A percentile compares a stretch with the other conserved stretches of the same genome.
Conservation (phyloP, 768 basidiomycete species). For the Tulasnella sp. region DNA sequence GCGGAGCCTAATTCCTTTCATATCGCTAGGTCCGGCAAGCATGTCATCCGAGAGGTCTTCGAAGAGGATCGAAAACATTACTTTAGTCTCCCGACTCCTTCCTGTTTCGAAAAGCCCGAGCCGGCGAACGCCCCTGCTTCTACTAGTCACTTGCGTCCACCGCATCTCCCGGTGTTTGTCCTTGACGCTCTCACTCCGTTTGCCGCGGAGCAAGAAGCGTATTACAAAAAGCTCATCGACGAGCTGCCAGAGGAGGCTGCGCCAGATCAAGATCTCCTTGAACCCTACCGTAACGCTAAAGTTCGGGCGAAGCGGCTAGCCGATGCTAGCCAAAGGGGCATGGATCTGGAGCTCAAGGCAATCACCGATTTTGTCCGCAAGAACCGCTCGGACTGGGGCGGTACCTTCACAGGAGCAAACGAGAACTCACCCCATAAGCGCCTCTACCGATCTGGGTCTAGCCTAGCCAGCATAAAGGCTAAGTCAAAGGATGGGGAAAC, state of each 20-base stretch:
- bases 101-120: slow-evolving; percentile 21
- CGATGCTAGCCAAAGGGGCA: slow-evolving; percentile 13
- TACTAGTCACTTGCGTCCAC: slow-evolving; percentile 13
- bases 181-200: slow-evolving; percentile 13
- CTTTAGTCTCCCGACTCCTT: background rate
- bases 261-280: slow-evolving; percentile 25
- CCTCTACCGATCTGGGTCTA: background rate
- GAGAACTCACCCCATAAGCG: background rate
- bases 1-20: too few species aligned
- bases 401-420: background rate
- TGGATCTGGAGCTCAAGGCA: slow-evolving; percentile 29
- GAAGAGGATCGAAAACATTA: slow-evolving; percentile 25
- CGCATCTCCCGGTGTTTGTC: slow-evolving; percentile 24
- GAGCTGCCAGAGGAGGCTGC: background rate
- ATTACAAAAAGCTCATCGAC: slow-evolving; percentile 6
- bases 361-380: slow-evolving; percentile 35
- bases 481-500: background rate
- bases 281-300: slow-evolving; percentile 33
- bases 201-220: slow-evolving; percentile 8
- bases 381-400: slow-evolving; percentile 4
- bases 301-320: slow-evolving; percentile 21
- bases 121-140: slow-evolving; percentile 21
- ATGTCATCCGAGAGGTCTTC: slow-evolving; percentile 30
- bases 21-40: slow-evolving; percentile 35
- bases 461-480: background rate